Conservation (phyloP, 2,329 filamentous ascomycete species). For the Corinectria fuckeliana region DNA sequence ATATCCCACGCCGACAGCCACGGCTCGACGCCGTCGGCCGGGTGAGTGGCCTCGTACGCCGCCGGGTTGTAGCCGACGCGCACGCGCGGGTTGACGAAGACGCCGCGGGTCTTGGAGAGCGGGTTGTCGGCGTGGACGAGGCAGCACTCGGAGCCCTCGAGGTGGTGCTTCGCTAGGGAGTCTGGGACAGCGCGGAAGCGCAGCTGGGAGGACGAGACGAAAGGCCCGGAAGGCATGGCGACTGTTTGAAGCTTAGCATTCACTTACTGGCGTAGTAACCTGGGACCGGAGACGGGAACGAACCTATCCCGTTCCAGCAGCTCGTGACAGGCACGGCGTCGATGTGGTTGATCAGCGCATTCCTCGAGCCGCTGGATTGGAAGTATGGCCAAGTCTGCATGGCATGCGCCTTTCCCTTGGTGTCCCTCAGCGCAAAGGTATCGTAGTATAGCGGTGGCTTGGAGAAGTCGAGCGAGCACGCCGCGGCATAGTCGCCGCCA, state of each 20-base stretch:
- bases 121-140: constrained; percentile 77
- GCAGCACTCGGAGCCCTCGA: constrained; percentile 83
- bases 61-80: constrained; percentile 67
- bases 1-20: constrained; percentile 59
- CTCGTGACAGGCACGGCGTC: constrained; percentile 54
- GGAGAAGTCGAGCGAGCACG: constrained; percentile 66
- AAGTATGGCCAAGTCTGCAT: constrained; percentile 68
- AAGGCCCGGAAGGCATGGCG: constrained; percentile 61
- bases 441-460: constrained; percentile 64
- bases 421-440: constrained; percentile 67
- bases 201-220: constrained; percentile 54
- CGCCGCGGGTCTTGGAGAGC: constrained; percentile 56
- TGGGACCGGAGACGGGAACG: constrained; percentile 10
- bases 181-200: constrained; percentile 71
- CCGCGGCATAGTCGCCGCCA: constrained; percentile 64
- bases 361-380: constrained; percentile 54
- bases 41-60: constrained; percentile 59
- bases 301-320: constrained; percentile 55
- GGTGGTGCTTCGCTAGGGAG: constrained; percentile 64
- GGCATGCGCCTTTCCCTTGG: constrained; percentile 55
- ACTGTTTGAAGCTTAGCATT: constrained; percentile 37
- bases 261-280: background rate
- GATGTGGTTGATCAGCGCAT: constrained; percentile 57
- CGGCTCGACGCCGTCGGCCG: constrained; percentile 34
- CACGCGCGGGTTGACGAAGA: constrained; percentile 74